phyloP scores from a whole-genome alignment of 1,284 basidiomycete species.

The Trichosporon asahii region DNA sequence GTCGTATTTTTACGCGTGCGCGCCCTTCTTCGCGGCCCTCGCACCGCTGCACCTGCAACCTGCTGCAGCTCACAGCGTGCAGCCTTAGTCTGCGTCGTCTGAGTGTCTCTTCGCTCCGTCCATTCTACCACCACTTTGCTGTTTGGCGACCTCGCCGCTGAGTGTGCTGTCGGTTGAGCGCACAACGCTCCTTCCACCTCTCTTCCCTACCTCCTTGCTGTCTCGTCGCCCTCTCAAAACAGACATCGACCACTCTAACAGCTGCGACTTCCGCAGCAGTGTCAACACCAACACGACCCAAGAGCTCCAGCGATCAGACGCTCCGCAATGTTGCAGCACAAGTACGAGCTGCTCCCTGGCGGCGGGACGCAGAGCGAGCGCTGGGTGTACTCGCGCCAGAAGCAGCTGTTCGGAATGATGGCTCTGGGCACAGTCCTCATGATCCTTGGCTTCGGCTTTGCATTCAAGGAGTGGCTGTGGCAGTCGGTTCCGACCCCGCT shows the following conservation, averaged over 20 bases:
- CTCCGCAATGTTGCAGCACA: background rate
- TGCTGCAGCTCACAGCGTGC: too few species aligned
- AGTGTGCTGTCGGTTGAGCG: background rate
- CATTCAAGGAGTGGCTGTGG: background rate
- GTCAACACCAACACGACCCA: background rate
- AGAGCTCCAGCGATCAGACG: background rate
- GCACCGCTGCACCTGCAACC: too few species aligned
- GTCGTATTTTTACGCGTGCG: background rate
- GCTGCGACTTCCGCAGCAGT: background rate
- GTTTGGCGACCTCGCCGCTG: background rate
- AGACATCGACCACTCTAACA: too few species aligned
- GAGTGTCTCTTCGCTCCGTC: background rate
- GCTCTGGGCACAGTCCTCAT: background rate
- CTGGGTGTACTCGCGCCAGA: background rate
- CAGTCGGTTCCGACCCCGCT: background rate
- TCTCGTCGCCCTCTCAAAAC: too few species aligned
- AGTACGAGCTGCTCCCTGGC: constrained; percentile 2
- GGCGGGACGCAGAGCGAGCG: background rate
- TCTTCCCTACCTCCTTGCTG: background rate
- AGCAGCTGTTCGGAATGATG: background rate
- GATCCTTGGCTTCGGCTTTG: background rate
- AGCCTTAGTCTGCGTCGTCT: background rate
- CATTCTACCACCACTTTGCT: background rate
- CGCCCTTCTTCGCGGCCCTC: background rate
- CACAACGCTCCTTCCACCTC: background rate